Percentiles rank a stretch among this genome's conserved stretches.
phyloP scores from a whole-genome alignment of 306 rosid genomes.

The Canavalia gladiata region DNA sequence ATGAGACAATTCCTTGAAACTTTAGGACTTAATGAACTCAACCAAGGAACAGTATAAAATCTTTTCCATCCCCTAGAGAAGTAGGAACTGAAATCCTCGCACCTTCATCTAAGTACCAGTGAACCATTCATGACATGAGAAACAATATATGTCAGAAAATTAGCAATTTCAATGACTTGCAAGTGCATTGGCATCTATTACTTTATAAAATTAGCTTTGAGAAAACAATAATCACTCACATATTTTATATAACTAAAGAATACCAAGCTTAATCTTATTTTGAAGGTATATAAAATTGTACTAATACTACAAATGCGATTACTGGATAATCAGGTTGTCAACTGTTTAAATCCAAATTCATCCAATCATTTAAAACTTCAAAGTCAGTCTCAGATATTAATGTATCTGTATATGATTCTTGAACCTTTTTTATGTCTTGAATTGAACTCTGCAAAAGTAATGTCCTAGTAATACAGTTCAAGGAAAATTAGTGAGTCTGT shows the following conservation, averaged over 20 bases:
- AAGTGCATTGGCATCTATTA: neutral
- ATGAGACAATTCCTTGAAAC: conserved; percentile 18
- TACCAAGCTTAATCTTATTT: conserved; percentile 24
- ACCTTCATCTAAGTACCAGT: conserved; percentile 21
- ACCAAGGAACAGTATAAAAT: neutral
- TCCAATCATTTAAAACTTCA: conserved; percentile 28
- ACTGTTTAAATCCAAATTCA: conserved; percentile 6
- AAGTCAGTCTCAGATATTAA: neutral
- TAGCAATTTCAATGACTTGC: conserved; percentile 18
- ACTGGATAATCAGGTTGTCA: conserved; percentile 10
- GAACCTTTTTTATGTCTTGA: neutral
- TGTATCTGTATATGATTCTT: conserved; percentile 3
- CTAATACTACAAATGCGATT: neutral
- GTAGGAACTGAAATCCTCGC: conserved; percentile 2
- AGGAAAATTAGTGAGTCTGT: conserved; percentile 11
- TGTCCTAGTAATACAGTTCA: conserved; percentile 14
- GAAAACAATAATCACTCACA: conserved; percentile 19
- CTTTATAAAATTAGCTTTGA: neutral
- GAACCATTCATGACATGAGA: conserved; percentile 30
- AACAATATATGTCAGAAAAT: conserved; percentile 28
- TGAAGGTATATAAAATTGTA: conserved; percentile 26
- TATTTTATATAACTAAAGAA: conserved; percentile 23
- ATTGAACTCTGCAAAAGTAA: neutral
- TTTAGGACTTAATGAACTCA: conserved; percentile 23
- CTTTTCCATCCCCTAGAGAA: neutral